phyloP scores from a whole-genome alignment of 345 rosid species.

The Punica granatum region DNA sequence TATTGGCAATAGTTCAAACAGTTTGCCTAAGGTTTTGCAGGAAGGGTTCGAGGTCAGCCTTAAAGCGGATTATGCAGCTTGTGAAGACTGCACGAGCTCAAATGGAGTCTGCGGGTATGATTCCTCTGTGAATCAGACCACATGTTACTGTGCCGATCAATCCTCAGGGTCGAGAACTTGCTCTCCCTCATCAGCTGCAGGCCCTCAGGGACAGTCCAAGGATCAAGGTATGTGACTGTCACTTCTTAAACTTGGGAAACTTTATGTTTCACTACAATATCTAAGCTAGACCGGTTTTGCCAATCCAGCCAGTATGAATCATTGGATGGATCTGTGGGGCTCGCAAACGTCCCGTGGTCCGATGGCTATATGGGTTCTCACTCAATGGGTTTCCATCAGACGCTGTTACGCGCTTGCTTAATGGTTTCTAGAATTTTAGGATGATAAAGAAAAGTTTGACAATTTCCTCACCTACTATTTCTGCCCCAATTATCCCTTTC shows the following conservation, averaged over 20 bases:
- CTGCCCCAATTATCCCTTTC: neutral
- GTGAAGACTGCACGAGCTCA: neutral
- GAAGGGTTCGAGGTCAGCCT: conserved; percentile 2
- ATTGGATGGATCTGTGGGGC: neutral
- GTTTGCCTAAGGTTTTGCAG: neutral
- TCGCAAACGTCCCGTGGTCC: neutral
- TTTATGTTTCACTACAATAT: neutral
- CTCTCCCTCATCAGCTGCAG: conserved; percentile 3
- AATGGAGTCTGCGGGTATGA: conserved; percentile 9
- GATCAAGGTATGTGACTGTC: neutral
- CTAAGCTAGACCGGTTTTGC: neutral
- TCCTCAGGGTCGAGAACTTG: conserved; percentile 4
- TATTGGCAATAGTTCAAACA: neutral
- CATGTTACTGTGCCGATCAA: conserved; percentile 1
- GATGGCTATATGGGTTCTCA: neutral
- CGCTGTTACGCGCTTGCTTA: neutral
- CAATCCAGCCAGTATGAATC: neutral
- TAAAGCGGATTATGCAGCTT: neutral
- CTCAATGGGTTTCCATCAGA: neutral
- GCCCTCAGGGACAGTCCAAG: neutral
- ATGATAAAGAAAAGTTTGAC: neutral
- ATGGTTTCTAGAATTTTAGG: neutral
- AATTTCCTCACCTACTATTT: neutral
- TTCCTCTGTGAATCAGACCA: neutral
- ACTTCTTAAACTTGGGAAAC: neutral